phyloP scores from a whole-genome alignment of 1,284 basidiomycete species.

The Pseudozyma sp. region DNA sequence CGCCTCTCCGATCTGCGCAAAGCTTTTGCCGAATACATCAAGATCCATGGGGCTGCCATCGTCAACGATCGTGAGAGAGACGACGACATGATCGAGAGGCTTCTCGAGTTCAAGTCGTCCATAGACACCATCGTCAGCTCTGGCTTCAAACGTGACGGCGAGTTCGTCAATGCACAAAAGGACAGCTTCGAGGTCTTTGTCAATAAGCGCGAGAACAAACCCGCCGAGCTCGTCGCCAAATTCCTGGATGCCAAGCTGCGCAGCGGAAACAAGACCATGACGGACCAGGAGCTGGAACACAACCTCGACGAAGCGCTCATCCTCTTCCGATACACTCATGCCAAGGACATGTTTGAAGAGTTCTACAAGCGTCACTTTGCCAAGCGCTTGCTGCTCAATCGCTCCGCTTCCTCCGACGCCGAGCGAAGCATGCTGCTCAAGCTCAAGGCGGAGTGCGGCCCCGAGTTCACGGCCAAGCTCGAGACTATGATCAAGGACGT shows the following conservation, averaged over 20 bases:
- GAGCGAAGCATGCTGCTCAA: conserved; percentile 89
- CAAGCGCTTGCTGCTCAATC: conserved; percentile 85
- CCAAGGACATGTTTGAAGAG: conserved; percentile 74
- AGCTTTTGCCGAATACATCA: conserved; percentile 53
- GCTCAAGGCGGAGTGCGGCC: conserved; percentile 90
- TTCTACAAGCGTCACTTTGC: conserved; percentile 92
- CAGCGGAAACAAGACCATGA: conserved; percentile 80
- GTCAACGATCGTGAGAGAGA: conserved; percentile 57
- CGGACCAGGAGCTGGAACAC: conserved; percentile 78
- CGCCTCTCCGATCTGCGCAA: conserved; percentile 43
- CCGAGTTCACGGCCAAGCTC: conserved; percentile 83
- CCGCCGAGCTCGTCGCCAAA: conserved; percentile 94
- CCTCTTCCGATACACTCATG: conserved; percentile 82
- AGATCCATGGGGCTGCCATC: conserved; percentile 44
- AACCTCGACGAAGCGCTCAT: conserved; percentile 81
- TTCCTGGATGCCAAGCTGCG: conserved; percentile 87
- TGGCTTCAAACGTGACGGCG: conserved; percentile 52
- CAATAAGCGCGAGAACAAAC: conserved; percentile 83
- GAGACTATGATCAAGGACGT: conserved; percentile 92
- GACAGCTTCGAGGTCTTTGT: conserved; percentile 86
- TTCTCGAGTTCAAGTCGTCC: conserved; percentile 54
- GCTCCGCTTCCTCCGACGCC: conserved; percentile 89
- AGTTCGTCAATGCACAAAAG: conserved; percentile 70
- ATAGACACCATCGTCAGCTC: conserved; percentile 51
- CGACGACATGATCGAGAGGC: conserved; percentile 62